These are phyloP conservation scores for Warburgia ugandensis DNA, from an alignment of 164 flowering plant genomes.

Conservation along the genomic window DNA sequence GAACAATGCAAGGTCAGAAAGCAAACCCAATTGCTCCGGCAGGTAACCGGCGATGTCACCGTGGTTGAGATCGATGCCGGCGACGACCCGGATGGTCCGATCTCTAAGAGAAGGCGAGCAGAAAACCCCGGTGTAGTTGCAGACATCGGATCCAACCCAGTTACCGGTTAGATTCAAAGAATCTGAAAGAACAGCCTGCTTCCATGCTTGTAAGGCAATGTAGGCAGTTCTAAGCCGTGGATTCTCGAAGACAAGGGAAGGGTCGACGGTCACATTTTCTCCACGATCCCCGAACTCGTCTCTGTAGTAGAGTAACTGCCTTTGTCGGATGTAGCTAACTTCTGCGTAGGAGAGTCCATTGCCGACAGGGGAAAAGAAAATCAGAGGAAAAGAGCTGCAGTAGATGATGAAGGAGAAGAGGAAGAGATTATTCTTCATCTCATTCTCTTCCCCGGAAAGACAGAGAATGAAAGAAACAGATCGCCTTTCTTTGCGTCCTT, in stretches of 20 bases:
- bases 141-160: constrained; percentile 83
- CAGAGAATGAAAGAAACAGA: no score
- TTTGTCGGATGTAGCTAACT: constrained; percentile 38
- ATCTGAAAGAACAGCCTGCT: constrained; percentile 74
- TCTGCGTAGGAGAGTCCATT: constrained; percentile 42
- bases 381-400: neutral
- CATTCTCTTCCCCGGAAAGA: no score
- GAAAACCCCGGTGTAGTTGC: constrained; percentile 61
- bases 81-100: constrained; percentile 37
- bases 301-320: constrained; percentile 74
- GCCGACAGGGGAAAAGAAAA: no score
- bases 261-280: constrained; percentile 52
- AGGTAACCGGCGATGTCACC: constrained; percentile 63
- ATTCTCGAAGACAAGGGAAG: constrained; percentile 59
- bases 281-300: constrained; percentile 70
- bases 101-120: constrained; percentile 59
- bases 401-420: no score
- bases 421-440: no score
- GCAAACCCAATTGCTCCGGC: constrained; percentile 52
- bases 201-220: constrained; percentile 89
- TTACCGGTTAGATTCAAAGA: constrained; percentile 54
- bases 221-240: constrained; percentile 49
- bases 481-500: no score
- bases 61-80: constrained; percentile 86
- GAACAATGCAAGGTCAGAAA: constrained; percentile 51